Base-by-base conservation (phyloP, 148 eudicot species). In the Polygonum maritimum region DNA sequence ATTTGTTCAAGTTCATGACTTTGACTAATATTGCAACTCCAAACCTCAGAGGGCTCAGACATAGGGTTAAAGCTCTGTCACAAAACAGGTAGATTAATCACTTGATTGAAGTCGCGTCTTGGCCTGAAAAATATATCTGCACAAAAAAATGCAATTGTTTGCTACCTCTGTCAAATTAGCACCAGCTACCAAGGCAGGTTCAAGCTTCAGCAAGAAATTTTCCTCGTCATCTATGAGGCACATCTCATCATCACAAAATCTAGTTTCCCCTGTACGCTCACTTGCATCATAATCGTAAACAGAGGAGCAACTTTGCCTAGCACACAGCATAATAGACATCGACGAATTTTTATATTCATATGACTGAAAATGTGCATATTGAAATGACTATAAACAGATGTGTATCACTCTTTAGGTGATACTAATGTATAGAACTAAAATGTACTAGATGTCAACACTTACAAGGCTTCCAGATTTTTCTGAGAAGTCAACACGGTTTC, bases 141-240 rank as follows among this genome's bases (percentile, higher is more conserved):
- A 45, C 36, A 26, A 14, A 69, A 22, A 36, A 35, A 39, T 9
- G 76, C 40, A 63, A 63, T 5, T 5, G 40, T 18, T 58, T 58
- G 65, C 40, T 63, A 63, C 70, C 40, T 63, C 18, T 14, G 33
- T 63, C 70, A 35, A 63, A 63, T 63, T 26, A 57, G 21, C 65
- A 57, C 21, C 70, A 60, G 36, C 67, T 60, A 26, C 21, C 26
- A 7, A 60, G 67, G 67, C 6, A 35, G 33, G 51, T 47, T 16
- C 48, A 31, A 71, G 33, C 22, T 71, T 71, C 51, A 19, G 21
- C 9, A 51, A 71, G 62, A 84, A 63, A 39, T 74, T 82, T 76
- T 86, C 87, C 19, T 52, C 73, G 71, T 82, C 86, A 78, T 86
- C 87, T n/a, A 86, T 82, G 74, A 73, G 74, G 74, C 89, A 86